Conservation (phyloP, 352 stramenopile species). For the Phytopythium ostracodes region DNA sequence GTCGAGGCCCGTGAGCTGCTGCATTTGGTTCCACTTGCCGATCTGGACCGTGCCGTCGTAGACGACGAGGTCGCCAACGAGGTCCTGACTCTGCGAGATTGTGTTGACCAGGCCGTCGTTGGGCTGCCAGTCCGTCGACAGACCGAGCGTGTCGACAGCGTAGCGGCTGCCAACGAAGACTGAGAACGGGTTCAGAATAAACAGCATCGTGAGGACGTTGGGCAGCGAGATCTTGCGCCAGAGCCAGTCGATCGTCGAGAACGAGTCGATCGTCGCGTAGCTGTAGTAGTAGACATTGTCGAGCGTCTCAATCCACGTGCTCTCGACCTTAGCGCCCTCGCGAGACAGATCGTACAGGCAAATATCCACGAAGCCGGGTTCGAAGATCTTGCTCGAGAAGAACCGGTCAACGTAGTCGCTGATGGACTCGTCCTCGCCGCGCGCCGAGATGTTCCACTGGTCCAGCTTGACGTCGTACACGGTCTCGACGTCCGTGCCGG, state of each 20-base stretch:
- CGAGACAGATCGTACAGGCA: slow-evolving; percentile 36
- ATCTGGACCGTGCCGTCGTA: slow-evolving; percentile 29
- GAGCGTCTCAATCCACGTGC: slow-evolving; percentile 45
- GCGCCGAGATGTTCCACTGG: slow-evolving; percentile 39
- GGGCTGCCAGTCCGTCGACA: slow-evolving; percentile 23
- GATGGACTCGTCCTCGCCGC: slow-evolving; percentile 24
- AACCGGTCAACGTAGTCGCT: slow-evolving; percentile 25
- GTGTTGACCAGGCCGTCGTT: slow-evolving; percentile 41
- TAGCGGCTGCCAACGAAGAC: slow-evolving; percentile 32
- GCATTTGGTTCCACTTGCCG: slow-evolving; percentile 49
- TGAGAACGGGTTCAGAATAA: slow-evolving; percentile 33
- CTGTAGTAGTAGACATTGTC: slow-evolving; percentile 55
- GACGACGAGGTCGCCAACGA: slow-evolving; percentile 24
- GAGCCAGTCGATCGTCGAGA: slow-evolving; percentile 26
- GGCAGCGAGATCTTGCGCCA: slow-evolving; percentile 39
- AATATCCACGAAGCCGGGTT: slow-evolving; percentile 34
- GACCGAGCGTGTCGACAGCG: slow-evolving; percentile 16
- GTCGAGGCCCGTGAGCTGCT: slow-evolving; percentile 34
- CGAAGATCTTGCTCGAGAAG: slow-evolving; percentile 36
- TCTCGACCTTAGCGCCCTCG: slow-evolving; percentile 29
- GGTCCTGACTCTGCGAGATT: slow-evolving; percentile 41
- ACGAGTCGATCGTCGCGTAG: slow-evolving; percentile 39
- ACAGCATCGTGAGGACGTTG: slow-evolving; percentile 46
- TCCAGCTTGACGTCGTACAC: slow-evolving; percentile 55
- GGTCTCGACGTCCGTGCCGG: slow-evolving; percentile 21